Conservation (phyloP, 371 early-diverging fungal species). For the Mortierella polycephala region DNA sequence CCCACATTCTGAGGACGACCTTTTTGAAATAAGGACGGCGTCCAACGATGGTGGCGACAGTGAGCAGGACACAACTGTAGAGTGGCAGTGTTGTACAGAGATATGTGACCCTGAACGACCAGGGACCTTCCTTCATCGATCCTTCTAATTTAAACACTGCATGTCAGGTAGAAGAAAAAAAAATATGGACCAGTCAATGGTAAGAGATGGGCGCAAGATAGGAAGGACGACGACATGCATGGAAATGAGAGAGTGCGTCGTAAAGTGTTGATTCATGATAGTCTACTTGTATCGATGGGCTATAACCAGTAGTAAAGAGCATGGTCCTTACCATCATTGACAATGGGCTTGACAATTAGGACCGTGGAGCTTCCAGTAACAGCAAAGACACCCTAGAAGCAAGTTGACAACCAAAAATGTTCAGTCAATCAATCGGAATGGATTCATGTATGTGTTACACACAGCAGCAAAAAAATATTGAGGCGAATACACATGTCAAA, state of each 20-base stretch:
- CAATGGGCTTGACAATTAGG: conserved; percentile 57
- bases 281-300: not conserved
- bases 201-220: not conserved
- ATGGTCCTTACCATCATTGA: conserved; percentile 46
- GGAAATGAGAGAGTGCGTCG: not conserved
- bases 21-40: conserved; percentile 60
- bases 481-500: too few species aligned
- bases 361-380: conserved; percentile 66
- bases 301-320: too few species aligned
- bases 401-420: not conserved
- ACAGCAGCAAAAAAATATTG: too few species aligned
- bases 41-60: conserved; percentile 60
- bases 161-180: not conserved
- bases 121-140: conserved; percentile 61
- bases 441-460: conserved; percentile 6
- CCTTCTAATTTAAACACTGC: conserved; percentile 45
- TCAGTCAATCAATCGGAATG: not conserved
- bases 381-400: conserved; percentile 57
- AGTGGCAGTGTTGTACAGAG: conserved; percentile 61
- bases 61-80: conserved; percentile 57
- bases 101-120: conserved; percentile 60
- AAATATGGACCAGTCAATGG: not conserved
- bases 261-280: not conserved
- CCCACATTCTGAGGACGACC: conserved; percentile 64
- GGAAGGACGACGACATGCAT: not conserved